These are phyloP conservation scores for Salix koriyanagi DNA, from an alignment of 345 rosid species.

Conservation along the genomic window DNA sequence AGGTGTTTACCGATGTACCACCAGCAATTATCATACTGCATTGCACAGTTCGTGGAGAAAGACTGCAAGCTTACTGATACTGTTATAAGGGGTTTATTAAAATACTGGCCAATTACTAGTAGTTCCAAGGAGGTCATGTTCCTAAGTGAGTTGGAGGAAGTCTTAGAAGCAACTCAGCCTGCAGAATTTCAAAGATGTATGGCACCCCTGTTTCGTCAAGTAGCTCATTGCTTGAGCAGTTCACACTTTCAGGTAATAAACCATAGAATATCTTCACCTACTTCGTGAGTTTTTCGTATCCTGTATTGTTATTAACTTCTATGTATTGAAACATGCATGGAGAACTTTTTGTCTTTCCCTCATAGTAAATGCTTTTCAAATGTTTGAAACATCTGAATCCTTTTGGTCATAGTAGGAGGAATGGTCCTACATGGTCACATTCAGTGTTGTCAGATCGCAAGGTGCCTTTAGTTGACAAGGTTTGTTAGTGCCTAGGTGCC, in stretches of 20 bases:
- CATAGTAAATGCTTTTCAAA: not conserved
- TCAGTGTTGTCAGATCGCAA: too few species aligned
- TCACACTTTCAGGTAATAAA: slow-evolving; percentile 68
- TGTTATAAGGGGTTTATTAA: slow-evolving; percentile 54
- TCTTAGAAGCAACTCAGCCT: slow-evolving; percentile 66
- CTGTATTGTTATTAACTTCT: not conserved
- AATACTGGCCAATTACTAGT: slow-evolving; percentile 68
- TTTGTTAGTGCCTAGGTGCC: too few species aligned
- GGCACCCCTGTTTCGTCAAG: slow-evolving; percentile 59
- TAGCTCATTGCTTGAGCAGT: slow-evolving; percentile 66
- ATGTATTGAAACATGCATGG: not conserved
- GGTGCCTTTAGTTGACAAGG: too few species aligned
- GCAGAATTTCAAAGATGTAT: slow-evolving; percentile 68
- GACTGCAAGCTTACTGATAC: slow-evolving; percentile 67
- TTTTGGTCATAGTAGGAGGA: not conserved
- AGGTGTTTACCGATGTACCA: slow-evolving; percentile 66
- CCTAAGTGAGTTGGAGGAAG: slow-evolving; percentile 66
- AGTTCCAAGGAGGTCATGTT: slow-evolving; percentile 72
- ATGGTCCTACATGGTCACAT: not conserved
- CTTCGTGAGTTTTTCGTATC: not conserved
- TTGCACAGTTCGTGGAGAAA: slow-evolving; percentile 65
- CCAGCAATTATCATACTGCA: slow-evolving; percentile 64
- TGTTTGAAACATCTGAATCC: not conserved
- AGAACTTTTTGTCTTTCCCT: not conserved
- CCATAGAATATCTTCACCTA: not conserved